Evolutionary conservation across 2,329 filamentous ascomycete species (phyloP).

Genomic region (Ascochyta lentis): DNA sequence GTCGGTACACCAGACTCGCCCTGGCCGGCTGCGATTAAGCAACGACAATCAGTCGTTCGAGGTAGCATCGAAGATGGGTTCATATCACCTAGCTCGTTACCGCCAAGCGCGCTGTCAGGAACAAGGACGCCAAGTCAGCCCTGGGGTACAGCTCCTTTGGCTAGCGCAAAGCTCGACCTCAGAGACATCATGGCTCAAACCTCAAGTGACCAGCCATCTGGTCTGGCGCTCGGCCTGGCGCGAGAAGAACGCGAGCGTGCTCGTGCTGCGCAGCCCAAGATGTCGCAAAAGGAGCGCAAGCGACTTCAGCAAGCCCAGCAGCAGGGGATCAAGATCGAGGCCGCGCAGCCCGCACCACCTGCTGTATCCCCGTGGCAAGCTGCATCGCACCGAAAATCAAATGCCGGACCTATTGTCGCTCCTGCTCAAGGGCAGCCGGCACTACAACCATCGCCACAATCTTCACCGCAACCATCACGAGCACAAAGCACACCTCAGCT

Average conservation of each 20-base stretch:
- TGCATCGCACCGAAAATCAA: conserved; percentile 40
- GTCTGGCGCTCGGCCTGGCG: conserved; percentile 60
- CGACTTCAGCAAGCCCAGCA: conserved; percentile 53
- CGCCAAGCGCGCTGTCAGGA: conserved; percentile 28
- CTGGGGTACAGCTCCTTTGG: conserved; percentile 62
- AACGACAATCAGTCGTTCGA: conserved; percentile 5
- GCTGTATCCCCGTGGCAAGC: conserved; percentile 47
- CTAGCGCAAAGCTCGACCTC: conserved; percentile 72
- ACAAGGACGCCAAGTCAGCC: conserved; percentile 49
- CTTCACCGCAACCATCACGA: conserved; percentile 24
- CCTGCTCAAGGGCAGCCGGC: conserved; percentile 5
- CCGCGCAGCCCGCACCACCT: conserved; percentile 38
- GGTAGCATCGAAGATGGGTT: conserved; percentile 6
- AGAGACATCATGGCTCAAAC: conserved; percentile 77
- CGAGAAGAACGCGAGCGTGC: conserved; percentile 50
- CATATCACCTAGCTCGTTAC: conserved; percentile 31
- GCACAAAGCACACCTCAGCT: conserved; percentile 57
- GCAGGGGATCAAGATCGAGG: conserved; percentile 35
- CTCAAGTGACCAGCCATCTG: conserved; percentile 58
- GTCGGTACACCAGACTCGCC: conserved; percentile 32
- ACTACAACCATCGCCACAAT: conserved; percentile 13
- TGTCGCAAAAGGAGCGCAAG: conserved; percentile 94
- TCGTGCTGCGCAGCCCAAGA: conserved; percentile 59
- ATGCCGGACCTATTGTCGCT: conserved; percentile 24
- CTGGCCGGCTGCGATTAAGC: conserved; percentile 31